Evolutionary conservation across 2,329 filamentous ascomycete genomes (phyloP).

Genomic region (Penicillium sp.): DNA sequence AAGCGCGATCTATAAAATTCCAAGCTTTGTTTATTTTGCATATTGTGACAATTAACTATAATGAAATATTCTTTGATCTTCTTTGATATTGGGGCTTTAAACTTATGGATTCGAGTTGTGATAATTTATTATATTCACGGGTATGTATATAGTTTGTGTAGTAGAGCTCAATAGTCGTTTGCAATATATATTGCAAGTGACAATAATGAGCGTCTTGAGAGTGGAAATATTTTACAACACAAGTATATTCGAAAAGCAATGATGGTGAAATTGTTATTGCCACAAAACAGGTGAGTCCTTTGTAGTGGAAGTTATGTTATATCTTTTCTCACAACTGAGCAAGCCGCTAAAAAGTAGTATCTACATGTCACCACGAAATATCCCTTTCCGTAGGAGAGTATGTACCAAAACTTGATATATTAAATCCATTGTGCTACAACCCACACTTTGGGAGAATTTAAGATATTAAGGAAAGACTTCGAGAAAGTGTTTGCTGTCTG

Average conservation of each 20-base stretch:
- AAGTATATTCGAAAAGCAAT: neutral
- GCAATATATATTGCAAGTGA: neutral
- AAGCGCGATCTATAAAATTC: conserved; percentile 4
- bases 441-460: too few relatives aligned
- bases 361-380: neutral
- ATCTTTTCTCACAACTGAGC: neutral
- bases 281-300: neutral
- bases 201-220: neutral
- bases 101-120: too few relatives aligned
- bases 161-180: neutral
- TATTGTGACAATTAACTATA: too few relatives aligned
- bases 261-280: neutral
- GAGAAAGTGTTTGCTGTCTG: neutral
- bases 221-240: neutral
- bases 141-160: neutral
- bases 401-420: too few relatives aligned
- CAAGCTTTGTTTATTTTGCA: neutral
- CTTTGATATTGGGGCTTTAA: neutral
- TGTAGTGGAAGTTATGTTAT: neutral
- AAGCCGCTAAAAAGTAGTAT: neutral
- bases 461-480: neutral
- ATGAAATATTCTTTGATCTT: neutral
- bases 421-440: too few relatives aligned
- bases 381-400: neutral
- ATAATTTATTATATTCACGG: neutral